These are phyloP conservation scores for Kurtzmaniella quercitrusa DNA, from an alignment of 1,139 yeast species.

Conservation along the genomic window DNA sequence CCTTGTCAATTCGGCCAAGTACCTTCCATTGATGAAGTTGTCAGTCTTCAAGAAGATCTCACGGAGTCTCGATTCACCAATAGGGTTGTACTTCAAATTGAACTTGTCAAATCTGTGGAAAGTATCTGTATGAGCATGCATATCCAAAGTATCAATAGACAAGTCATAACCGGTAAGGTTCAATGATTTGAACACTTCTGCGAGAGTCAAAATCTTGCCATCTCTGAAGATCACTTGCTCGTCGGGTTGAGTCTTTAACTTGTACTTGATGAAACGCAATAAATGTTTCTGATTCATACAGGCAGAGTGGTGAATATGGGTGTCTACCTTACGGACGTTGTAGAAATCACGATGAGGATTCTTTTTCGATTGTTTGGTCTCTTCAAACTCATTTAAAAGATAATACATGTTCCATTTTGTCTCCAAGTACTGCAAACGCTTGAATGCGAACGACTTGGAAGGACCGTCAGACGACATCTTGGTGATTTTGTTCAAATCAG, in stretches of 20 bases:
- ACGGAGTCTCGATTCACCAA: conserved; percentile 94
- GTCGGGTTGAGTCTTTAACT: conserved; percentile 58
- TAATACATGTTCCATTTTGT: conserved; percentile 95
- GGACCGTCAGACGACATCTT: conserved; percentile 90
- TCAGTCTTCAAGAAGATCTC: conserved; percentile 95
- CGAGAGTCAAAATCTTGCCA: conserved; percentile 80
- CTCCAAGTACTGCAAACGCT: conserved; percentile 87
- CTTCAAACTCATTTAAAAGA: conserved; percentile 87
- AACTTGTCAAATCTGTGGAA: conserved; percentile 98
- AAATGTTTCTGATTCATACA: conserved; percentile 98
- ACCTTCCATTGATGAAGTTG: conserved; percentile 82
- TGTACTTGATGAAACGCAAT: conserved; percentile 88
- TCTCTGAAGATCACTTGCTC: conserved; percentile 94
- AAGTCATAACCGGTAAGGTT: conserved; percentile 90
- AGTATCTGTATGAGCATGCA: conserved; percentile 98
- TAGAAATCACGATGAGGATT: conserved; percentile 96
- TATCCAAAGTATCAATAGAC: conserved; percentile 93
- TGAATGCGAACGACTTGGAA: conserved; percentile 93
- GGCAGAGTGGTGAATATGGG: conserved; percentile 98
- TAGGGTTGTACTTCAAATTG: conserved; percentile 94
- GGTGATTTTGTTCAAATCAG: conserved; percentile 71
- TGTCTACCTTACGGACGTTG: conserved; percentile 96
- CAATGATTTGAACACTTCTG: conserved; percentile 84
- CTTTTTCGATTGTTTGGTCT: conserved; percentile 69
- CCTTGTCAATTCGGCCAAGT: conserved; percentile 86